Conservation (phyloP, 805 yeast genomes). For the Lipomyces chichibuensis region DNA sequence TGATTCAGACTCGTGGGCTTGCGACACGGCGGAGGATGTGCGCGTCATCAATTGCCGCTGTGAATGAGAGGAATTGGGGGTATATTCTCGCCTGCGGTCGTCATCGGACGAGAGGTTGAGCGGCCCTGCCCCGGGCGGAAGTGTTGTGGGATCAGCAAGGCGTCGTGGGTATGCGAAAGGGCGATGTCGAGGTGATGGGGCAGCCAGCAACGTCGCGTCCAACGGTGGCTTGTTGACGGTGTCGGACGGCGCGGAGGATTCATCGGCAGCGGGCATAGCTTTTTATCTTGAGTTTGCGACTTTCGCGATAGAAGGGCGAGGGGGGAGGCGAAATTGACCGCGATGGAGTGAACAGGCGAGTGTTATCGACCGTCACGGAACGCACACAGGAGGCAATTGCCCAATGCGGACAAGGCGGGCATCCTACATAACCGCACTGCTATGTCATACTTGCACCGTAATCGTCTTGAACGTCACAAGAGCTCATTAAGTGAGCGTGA, state of each 20-base stretch:
- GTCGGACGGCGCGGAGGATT: neutral
- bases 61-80: neutral
- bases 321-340: neutral
- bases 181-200: neutral
- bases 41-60: slow-evolving; percentile 1
- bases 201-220: neutral
- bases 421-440: too few relatives aligned
- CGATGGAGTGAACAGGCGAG: neutral
- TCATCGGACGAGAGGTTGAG: slow-evolving; percentile 6
- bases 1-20: slow-evolving; percentile 25
- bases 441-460: too few relatives aligned
- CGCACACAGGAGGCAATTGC: neutral
- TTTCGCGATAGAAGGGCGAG: neutral
- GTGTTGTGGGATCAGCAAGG: slow-evolving; percentile 40
- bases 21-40: neutral
- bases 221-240: neutral
- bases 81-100: neutral
- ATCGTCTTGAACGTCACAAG: too few relatives aligned
- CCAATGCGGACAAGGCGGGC: too few relatives aligned
- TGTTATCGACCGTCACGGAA: neutral
- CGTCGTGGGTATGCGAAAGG: neutral
- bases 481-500: too few relatives aligned
- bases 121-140: neutral
- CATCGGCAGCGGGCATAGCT: neutral
- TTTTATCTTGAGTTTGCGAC: neutral